phyloP scores from a whole-genome alignment of 176 grass and related monocot species.

The Cenchrus purpureus region DNA sequence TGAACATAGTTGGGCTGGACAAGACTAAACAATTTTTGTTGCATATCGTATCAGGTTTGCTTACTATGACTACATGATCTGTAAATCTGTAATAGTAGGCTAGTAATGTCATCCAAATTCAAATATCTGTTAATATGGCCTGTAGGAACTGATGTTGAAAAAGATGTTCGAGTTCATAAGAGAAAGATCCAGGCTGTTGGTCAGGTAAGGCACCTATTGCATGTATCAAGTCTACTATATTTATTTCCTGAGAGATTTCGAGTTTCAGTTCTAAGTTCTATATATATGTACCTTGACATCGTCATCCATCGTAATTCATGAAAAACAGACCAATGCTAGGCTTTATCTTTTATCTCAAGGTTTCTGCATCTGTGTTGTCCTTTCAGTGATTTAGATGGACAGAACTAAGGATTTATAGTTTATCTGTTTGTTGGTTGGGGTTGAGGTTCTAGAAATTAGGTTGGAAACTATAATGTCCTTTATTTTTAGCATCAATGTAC shows the following conservation, averaged over 20 bases:
- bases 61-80: conserved; percentile 10
- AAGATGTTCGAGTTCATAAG: conserved; percentile 82
- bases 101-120: conserved; percentile 38
- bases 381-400: background rate
- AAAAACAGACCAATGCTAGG: background rate
- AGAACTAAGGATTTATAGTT: background rate
- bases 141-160: conserved; percentile 82
- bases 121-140: conserved; percentile 39
- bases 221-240: background rate
- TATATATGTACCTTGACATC: conserved; percentile 5
- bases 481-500: background rate
- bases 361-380: conserved; percentile 2
- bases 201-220: conserved; percentile 57
- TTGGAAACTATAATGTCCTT: background rate
- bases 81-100: background rate
- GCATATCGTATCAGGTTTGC: conserved; percentile 84
- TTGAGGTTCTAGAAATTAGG: background rate
- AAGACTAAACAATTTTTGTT: conserved; percentile 82
- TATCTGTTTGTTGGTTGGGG: background rate
- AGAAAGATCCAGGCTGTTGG: conserved; percentile 75
- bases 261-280: background rate
- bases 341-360: background rate
- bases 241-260: conserved; percentile 2
- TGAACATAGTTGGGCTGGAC: conserved; percentile 92
- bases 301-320: background rate